phyloP scores from a whole-genome alignment of 768 basidiomycete species.

The Collybia mongolica region DNA sequence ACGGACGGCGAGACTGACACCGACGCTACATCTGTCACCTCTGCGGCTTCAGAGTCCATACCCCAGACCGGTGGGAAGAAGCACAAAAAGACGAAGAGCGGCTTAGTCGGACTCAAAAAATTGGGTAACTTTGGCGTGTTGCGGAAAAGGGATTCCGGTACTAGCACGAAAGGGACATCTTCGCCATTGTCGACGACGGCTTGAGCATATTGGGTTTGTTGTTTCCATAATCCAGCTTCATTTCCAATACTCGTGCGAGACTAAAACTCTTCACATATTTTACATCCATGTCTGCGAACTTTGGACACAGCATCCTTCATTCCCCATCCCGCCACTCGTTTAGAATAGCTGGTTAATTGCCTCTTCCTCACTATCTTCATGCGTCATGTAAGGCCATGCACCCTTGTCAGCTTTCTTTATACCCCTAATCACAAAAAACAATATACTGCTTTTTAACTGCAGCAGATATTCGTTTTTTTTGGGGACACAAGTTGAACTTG shows the following conservation, averaged over 20 bases:
- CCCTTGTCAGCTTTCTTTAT: conserved; percentile 12
- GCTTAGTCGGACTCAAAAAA: conserved; percentile 55
- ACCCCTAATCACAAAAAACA: conserved; percentile 17
- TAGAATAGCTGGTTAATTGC: conserved; percentile 18
- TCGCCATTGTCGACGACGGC: neutral
- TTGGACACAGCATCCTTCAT: conserved; percentile 2
- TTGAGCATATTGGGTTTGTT: neutral
- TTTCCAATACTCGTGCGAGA: neutral
- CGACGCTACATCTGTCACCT: conserved; percentile 35
- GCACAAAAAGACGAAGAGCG: conserved; percentile 59
- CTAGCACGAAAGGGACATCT: conserved; percentile 40
- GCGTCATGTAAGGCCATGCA: conserved; percentile 5
- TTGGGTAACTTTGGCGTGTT: conserved; percentile 42
- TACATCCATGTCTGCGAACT: neutral
- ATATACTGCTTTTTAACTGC: neutral
- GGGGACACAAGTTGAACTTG: no score
- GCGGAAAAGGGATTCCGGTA: conserved; percentile 53
- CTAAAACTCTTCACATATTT: neutral
- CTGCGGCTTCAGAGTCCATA: conserved; percentile 28
- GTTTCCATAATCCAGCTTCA: neutral
- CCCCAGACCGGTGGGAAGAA: conserved; percentile 29
- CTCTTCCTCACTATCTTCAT: conserved; percentile 7
- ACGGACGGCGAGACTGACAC: conserved; percentile 31
- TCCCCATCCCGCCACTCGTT: neutral
- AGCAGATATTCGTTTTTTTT: no score